These are phyloP conservation scores for Quillaja saponaria DNA, from an alignment of 306 rosid genomes.

Conservation along the genomic window DNA sequence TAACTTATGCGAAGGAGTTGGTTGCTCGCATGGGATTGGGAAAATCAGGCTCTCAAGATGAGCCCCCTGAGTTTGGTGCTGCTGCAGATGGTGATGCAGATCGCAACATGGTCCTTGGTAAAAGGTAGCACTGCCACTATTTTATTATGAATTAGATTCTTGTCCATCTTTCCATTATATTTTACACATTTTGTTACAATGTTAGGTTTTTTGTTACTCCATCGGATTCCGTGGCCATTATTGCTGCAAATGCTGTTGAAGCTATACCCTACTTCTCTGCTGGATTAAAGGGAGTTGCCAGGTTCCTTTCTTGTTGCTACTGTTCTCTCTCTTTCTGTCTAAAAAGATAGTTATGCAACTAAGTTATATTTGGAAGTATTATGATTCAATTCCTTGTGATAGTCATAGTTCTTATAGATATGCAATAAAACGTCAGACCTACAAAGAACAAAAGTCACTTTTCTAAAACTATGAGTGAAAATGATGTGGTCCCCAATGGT, in stretches of 20 bases:
- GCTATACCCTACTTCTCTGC: constrained; percentile 89
- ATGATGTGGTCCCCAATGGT: too few species aligned
- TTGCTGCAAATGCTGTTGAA: constrained; percentile 99
- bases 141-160: constrained; percentile 16
- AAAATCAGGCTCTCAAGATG: constrained; percentile 63
- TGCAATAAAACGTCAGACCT: too few species aligned
- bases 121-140: constrained; percentile 57
- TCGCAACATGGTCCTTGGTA: constrained; percentile 98
- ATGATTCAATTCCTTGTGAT: too few species aligned
- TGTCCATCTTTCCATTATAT: constrained; percentile 14
- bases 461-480: too few species aligned
- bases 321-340: too few species aligned
- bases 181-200: constrained; percentile 15
- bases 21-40: constrained; percentile 92
- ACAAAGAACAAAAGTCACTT: too few species aligned
- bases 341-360: too few species aligned
- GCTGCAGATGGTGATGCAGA: constrained; percentile 99
- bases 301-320: too few species aligned
- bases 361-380: too few species aligned
- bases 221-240: constrained; percentile 96
- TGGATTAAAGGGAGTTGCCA: constrained; percentile 99
- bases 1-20: constrained; percentile 98
- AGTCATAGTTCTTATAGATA: too few species aligned
- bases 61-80: constrained; percentile 98
- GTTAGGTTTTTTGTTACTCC: constrained; percentile 96